These are phyloP conservation scores for Geotrichum cucujoidarum DNA, from an alignment of 1,139 yeast genomes.

Conservation along the genomic window DNA sequence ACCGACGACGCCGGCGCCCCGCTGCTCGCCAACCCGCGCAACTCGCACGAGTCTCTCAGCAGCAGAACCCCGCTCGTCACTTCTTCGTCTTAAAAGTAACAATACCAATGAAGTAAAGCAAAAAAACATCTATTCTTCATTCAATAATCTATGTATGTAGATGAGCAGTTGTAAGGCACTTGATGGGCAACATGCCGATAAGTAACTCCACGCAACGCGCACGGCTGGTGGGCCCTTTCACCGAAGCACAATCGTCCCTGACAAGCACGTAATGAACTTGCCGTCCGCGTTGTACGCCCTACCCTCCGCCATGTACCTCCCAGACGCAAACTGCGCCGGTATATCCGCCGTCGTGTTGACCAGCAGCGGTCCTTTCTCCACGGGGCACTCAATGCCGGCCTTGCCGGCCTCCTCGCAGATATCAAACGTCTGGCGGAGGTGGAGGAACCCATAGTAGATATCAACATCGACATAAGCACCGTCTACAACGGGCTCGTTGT, in stretches of 20 bases:
- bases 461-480: slow-evolving; percentile 95
- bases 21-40: background rate
- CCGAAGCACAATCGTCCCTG: slow-evolving; percentile 56
- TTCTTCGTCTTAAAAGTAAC: background rate
- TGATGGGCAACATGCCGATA: too few species aligned
- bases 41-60: slow-evolving; percentile 1
- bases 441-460: slow-evolving; percentile 84
- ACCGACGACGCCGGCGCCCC: background rate
- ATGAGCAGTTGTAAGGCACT: too few species aligned
- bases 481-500: slow-evolving; percentile 52
- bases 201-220: too few species aligned
- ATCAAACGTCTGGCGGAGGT: slow-evolving; percentile 81
- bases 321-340: slow-evolving; percentile 95
- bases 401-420: slow-evolving; percentile 73
- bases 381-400: slow-evolving; percentile 74
- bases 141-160: too few species aligned
- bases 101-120: background rate
- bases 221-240: too few species aligned
- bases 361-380: slow-evolving; percentile 60
- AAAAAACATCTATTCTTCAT: too few species aligned
- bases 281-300: slow-evolving; percentile 85
- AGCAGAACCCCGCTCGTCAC: background rate
- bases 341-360: slow-evolving; percentile 70
- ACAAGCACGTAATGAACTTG: slow-evolving; percentile 73
- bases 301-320: slow-evolving; percentile 77